Base-by-base conservation (phyloP, 768 basidiomycete genomes). In the Paxillus rubicundulus region DNA sequence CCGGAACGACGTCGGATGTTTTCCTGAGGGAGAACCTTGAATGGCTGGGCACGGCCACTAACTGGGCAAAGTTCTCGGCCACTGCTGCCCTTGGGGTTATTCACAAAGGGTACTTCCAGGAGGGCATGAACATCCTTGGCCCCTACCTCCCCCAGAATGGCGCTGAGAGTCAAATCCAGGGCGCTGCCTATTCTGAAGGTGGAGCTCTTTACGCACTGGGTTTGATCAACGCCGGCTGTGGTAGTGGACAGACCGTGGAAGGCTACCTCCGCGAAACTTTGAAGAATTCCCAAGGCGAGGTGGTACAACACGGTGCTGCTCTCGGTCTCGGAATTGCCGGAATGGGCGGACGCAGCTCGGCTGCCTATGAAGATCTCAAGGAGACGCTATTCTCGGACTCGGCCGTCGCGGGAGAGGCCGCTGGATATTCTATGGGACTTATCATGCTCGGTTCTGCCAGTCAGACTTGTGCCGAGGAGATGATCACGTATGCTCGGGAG, bases 11-110 rank as follows among this genome's bases (percentile, higher is more conserved):
- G 0, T 95, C 94, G 1, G 97, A 99, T 63, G 67, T 81, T 21
- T 99, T 98, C 74, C 76, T 99, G 17, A 85, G 94, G 12, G 92
- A 98, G 47, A 98, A 98, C 68, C 80, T 99, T 32, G 96, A 98
- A 66, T 99, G 95, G 94, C 82, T 99, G 4, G 90, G 84, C 9
- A 81, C 92, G 48, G 97, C 97, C 3, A 87, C 87, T 24, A 98
- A 99, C 67, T 99, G 97, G 97, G 91, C 93, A 27, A 99, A 98
- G 65, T 99, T 98, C 73, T 92, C 93, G 4, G 92, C 97, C 6
- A 98, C 97, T 12, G 94, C 97, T 17, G 94, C 91, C 9, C 82
- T 99, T 20, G 97, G 97, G 56, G 91, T 98, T 50, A 98, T 99
- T 57, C 93, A 98, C 75, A 95, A 96, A 65, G 97, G 97, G 39